These are phyloP conservation scores for Backusella psychrophila DNA, from an alignment of 192 early-diverging fungal species.

Conservation along the genomic window DNA sequence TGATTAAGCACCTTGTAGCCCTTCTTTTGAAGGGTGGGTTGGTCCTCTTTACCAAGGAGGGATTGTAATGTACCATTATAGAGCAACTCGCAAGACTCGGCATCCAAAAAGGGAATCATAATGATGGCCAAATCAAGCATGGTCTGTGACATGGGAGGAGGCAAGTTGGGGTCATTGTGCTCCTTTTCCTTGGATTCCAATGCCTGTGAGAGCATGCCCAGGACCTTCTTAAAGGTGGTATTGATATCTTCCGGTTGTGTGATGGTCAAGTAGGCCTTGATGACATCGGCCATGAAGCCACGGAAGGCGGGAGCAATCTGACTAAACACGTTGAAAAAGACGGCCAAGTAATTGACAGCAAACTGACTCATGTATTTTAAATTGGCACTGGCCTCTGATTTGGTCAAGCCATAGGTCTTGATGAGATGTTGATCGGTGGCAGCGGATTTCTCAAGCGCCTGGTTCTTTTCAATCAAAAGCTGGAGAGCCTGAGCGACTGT, in stretches of 20 bases:
- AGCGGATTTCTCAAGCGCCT: constrained; percentile 37
- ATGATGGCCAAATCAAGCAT: constrained; percentile 82
- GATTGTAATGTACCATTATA: constrained; percentile 54
- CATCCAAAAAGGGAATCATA: constrained; percentile 74
- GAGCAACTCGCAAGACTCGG: constrained; percentile 56
- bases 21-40: constrained; percentile 88
- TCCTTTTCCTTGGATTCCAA: constrained; percentile 50
- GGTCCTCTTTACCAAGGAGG: constrained; percentile 58
- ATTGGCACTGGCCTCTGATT: constrained; percentile 55
- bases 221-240: constrained; percentile 62
- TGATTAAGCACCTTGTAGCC: constrained; percentile 86
- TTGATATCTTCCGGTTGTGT: constrained; percentile 60
- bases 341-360: constrained; percentile 68
- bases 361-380: constrained; percentile 60
- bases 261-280: constrained; percentile 64
- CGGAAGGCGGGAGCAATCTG: constrained; percentile 60
- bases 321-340: constrained; percentile 79
- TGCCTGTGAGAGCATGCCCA: constrained; percentile 55
- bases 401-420: constrained; percentile 46
- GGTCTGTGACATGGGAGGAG: constrained; percentile 77
- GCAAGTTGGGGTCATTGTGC: constrained; percentile 45
- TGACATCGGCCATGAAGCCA: constrained; percentile 67
- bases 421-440: constrained; percentile 42
- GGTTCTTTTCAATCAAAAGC: constrained; percentile 56
- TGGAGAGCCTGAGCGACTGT: constrained; percentile 74